phyloP scores from a whole-genome alignment of 2,329 filamentous ascomycete species.

The Ilyonectria robusta region DNA sequence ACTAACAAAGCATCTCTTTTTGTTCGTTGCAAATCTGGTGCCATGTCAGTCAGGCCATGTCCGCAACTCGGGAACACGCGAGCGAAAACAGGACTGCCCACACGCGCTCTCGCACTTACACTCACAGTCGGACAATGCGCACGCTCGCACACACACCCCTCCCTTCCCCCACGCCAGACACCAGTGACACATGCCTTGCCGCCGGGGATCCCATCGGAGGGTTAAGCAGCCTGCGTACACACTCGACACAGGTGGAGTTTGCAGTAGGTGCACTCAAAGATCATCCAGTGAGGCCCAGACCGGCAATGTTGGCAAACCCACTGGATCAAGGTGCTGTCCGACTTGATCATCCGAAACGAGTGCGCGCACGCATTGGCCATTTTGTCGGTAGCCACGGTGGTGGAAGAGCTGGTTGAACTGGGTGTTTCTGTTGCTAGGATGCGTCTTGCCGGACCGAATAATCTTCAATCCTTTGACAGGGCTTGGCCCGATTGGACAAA shows the following conservation, averaged over 20 bases:
- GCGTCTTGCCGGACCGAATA: constrained; percentile 23
- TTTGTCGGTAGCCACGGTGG: constrained; percentile 45
- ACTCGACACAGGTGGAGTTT: constrained; percentile 74
- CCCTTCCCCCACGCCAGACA: constrained; percentile 36
- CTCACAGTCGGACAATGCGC: constrained; percentile 19
- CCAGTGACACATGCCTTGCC: constrained; percentile 37
- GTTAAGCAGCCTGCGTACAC: constrained; percentile 62
- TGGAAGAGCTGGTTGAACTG: constrained; percentile 26
- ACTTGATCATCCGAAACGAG: constrained; percentile 76
- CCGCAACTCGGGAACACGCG: constrained; percentile 32
- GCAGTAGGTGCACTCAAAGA: constrained; percentile 79
- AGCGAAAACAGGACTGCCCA: constrained; percentile 30
- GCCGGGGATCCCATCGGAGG: constrained; percentile 26
- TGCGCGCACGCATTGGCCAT: constrained; percentile 72
- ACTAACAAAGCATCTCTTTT: constrained; percentile 37
- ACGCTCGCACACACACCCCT: constrained; percentile 29
- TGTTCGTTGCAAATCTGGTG: constrained; percentile 36
- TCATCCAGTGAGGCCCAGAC: constrained; percentile 76
- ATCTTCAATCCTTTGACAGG: constrained; percentile 40
- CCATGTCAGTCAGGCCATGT: constrained; percentile 43
- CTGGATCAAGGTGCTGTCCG: constrained; percentile 74
- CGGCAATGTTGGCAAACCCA: constrained; percentile 77
- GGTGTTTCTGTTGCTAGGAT: constrained; percentile 26
- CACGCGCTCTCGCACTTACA: constrained; percentile 18
- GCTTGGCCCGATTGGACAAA: constrained; percentile 43